These are phyloP conservation scores for Cordyceps fumosorosea DNA, from an alignment of 2,329 filamentous ascomycete species.

Conservation along the genomic window DNA sequence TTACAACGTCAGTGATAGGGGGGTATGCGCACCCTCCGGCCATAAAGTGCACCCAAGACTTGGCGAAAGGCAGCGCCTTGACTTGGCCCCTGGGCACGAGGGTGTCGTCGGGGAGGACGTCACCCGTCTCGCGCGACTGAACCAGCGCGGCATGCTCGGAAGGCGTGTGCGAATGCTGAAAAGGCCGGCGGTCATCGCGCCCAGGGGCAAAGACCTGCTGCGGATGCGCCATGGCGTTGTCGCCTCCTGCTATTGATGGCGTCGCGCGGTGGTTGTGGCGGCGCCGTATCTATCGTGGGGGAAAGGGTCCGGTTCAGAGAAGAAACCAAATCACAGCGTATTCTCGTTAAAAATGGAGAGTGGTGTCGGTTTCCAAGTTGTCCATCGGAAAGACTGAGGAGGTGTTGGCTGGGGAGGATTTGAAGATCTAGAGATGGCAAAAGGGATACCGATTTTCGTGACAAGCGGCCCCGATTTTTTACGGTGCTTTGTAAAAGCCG, in stretches of 20 bases:
- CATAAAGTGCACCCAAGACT: conserved; percentile 87
- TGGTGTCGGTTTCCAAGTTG: not conserved
- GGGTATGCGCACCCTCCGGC: conserved; percentile 67
- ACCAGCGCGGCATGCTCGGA: conserved; percentile 36
- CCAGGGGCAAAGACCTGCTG: conserved; percentile 24
- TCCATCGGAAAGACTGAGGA: conserved; percentile 1
- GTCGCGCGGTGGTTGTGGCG: not conserved
- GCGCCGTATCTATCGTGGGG: not conserved
- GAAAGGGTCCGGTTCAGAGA: not conserved
- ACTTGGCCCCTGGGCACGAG: conserved; percentile 23
- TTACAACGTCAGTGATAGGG: not conserved
- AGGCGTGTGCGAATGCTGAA: conserved; percentile 24
- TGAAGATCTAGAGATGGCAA: not conserved
- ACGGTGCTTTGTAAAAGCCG: not conserved
- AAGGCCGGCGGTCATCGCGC: conserved; percentile 25
- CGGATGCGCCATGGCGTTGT: conserved; percentile 24
- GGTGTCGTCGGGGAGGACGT: conserved; percentile 40
- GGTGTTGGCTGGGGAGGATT: not conserved
- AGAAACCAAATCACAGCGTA: not conserved
- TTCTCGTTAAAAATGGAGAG: not conserved
- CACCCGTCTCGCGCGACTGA: conserved; percentile 57
- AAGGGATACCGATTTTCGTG: conserved; percentile 5
- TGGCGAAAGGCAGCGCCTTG: conserved; percentile 49
- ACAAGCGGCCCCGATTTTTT: conserved; percentile 3
- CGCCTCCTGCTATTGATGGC: not conserved